These are phyloP conservation scores for Hypoxylon cercidicola DNA, from an alignment of 495 filamentous ascomycete genomes.

Conservation along the genomic window DNA sequence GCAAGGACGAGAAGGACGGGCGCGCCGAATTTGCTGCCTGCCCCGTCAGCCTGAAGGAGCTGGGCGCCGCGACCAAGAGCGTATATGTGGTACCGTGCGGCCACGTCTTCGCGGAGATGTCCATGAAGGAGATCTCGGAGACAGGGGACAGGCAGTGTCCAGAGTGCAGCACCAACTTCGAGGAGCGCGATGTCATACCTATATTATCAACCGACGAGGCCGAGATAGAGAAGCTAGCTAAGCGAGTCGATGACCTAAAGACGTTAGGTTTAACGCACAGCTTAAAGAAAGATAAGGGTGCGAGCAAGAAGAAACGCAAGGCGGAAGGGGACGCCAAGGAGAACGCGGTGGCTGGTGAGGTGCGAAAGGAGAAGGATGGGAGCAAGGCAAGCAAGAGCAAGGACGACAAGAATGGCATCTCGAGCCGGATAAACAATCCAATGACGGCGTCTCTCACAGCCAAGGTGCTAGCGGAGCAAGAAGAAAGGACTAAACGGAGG, in stretches of 20 bases:
- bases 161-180: slow-evolving; percentile 81
- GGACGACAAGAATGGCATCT: slow-evolving; percentile 44
- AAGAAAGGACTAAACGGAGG: slow-evolving; percentile 79
- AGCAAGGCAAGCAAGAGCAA: slow-evolving; percentile 39
- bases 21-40: slow-evolving; percentile 73
- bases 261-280: slow-evolving; percentile 82
- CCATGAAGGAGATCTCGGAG: slow-evolving; percentile 76
- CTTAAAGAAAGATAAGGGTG: slow-evolving; percentile 89
- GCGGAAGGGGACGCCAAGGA: slow-evolving; percentile 54
- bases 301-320: slow-evolving; percentile 67
- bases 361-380: slow-evolving; percentile 35
- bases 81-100: slow-evolving; percentile 96
- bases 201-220: slow-evolving; percentile 77
- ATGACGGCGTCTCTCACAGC: slow-evolving; percentile 85
- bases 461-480: slow-evolving; percentile 85
- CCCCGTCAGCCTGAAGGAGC: slow-evolving; percentile 84
- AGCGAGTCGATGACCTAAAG: slow-evolving; percentile 71
- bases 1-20: slow-evolving; percentile 56
- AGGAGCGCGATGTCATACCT: slow-evolving; percentile 78
- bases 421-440: slow-evolving; percentile 78
- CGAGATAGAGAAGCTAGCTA: slow-evolving; percentile 74
- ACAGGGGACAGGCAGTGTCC: slow-evolving; percentile 55
- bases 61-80: slow-evolving; percentile 81
- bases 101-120: slow-evolving; percentile 89
- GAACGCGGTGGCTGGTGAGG: slow-evolving; percentile 32